Base-by-base conservation (phyloP, 2,329 filamentous ascomycete genomes). In the Sporothrix humicola region DNA sequence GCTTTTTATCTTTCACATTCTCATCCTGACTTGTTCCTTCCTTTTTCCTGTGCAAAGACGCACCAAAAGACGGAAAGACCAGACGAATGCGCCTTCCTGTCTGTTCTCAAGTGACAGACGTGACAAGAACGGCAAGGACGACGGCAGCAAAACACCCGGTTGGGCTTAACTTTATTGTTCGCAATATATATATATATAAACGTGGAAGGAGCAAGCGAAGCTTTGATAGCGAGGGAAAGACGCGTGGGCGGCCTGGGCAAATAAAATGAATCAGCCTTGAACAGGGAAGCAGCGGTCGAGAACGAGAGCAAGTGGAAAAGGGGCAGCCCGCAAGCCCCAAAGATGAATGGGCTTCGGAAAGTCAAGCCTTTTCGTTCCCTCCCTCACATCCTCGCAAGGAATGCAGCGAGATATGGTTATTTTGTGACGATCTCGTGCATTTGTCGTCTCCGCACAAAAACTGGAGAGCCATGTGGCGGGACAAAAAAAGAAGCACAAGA, bases 391-490 rank as follows among this genome's bases (percentile, higher is more conserved):
- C 17, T 37, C 26, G 59, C 31, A n/a, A 44, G 26, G 59, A 44
- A 61, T 37, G 59, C 58, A 42, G 42, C 4, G 52, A 46, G 37
- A 46, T 56, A 46, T 20, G 37, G 37, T 59, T 61, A 59, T 69
- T 68, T 26, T 46, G 15, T 26, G 52, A 48, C 69, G 54, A 59
- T 71, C 54, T 44, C 68, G 20, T 20, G 48, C 26, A 52, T 37
- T 54, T 3, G 20, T 20, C 12, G 59, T 48, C 52, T 71, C 69
- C 69, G 69, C 54, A 59, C 46, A 71, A 59, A 59, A 46, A 44
- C 10, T 70, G 68, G 68, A 70, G 68, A 70, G 52, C 68, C 68
- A 70, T 70, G 68, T 70, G 68, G 68, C 68, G 20, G 17, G 48
- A 12, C 23, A 48, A 26, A 13, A 23, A 46, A n/a, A 50, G 12